A percentile compares a stretch with the other conserved stretches of the same genome.
phyloP scores from a whole-genome alignment of 192 early-diverging fungal species.

The Linnemannia schmuckeri region DNA sequence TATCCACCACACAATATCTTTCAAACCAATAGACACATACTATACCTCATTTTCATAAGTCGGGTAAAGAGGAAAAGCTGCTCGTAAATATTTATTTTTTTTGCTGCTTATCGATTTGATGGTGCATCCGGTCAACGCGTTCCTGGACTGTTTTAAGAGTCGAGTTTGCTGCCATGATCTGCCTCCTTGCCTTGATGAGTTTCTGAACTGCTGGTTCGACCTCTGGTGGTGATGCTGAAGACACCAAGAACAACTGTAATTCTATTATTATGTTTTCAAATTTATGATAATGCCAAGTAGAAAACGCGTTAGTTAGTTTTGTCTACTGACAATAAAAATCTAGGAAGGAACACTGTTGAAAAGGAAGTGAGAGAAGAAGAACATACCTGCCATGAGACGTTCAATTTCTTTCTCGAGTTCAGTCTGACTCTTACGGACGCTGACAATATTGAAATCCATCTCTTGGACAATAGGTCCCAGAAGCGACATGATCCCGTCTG shows the following conservation, averaged over 20 bases:
- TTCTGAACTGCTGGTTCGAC: constrained; percentile 66
- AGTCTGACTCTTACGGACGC: constrained; percentile 63
- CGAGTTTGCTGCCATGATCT: constrained; percentile 60
- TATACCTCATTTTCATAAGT: no score
- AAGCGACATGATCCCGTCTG: constrained; percentile 59
- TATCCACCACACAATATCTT: neutral
- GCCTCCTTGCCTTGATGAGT: constrained; percentile 59
- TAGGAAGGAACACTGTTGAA: no score
- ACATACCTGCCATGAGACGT: constrained; percentile 66
- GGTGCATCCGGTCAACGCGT: constrained; percentile 60
- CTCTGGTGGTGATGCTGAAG: constrained; percentile 61
- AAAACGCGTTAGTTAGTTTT: neutral
- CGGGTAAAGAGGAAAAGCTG: no score
- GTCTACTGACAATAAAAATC: neutral
- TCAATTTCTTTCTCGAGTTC: constrained; percentile 72
- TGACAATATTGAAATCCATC: constrained; percentile 65
- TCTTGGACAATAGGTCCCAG: constrained; percentile 63
- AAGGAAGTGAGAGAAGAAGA: neutral
- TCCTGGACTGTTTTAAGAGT: constrained; percentile 61
- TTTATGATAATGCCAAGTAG: neutral
- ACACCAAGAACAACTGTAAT: constrained; percentile 63
- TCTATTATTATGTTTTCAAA: constrained; percentile 50
- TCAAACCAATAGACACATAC: no score
- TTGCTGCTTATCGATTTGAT: constrained; percentile 40
- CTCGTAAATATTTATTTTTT: neutral